Conservation (phyloP, 208 protist genomes). For the Kentomonas sorsogonicus region DNA sequence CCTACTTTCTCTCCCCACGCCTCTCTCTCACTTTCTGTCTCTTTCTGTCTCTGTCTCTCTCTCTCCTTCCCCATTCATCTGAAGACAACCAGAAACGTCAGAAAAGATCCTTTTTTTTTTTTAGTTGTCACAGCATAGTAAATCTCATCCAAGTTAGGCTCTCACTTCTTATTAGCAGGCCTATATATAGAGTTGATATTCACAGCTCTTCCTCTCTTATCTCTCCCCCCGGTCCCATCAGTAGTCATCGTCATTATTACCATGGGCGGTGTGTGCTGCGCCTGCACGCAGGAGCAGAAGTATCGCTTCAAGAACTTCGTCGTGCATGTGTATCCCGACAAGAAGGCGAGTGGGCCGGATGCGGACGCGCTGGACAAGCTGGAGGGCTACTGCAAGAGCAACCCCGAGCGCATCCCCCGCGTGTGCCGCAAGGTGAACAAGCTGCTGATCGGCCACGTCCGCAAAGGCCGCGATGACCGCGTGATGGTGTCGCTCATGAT, state of each 20-base stretch:
- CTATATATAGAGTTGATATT: too few species aligned
- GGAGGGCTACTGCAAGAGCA: conserved; percentile 63
- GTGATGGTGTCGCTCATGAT: conserved; percentile 64
- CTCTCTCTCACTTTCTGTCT: conserved; percentile 6
- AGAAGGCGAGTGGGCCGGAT: conserved; percentile 30
- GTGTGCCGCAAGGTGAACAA: conserved; percentile 82
- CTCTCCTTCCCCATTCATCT: neutral
- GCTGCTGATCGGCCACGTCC: conserved; percentile 35
- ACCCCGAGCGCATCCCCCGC: conserved; percentile 77
- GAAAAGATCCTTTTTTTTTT: conserved; percentile 6
- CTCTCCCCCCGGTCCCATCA: too few species aligned
- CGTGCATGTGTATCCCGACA: conserved; percentile 58
- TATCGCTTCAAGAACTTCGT: conserved; percentile 83
- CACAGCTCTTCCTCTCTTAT: too few species aligned
- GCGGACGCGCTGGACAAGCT: conserved; percentile 63
- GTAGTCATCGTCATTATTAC: too few species aligned
- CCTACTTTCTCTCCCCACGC: too few species aligned
- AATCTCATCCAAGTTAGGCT: too few species aligned
- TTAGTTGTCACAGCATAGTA: neutral
- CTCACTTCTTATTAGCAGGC: too few species aligned
- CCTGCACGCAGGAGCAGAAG: conserved; percentile 42
- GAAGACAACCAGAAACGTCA: neutral
- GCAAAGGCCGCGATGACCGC: conserved; percentile 25
- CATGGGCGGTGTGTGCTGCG: conserved; percentile 25
- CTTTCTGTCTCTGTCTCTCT: conserved; percentile 15